Percentiles rank a stretch among this genome's conserved stretches.
Conservation (phyloP, 2,329 filamentous ascomycete species). For the Aspergillus tubingensis region DNA sequence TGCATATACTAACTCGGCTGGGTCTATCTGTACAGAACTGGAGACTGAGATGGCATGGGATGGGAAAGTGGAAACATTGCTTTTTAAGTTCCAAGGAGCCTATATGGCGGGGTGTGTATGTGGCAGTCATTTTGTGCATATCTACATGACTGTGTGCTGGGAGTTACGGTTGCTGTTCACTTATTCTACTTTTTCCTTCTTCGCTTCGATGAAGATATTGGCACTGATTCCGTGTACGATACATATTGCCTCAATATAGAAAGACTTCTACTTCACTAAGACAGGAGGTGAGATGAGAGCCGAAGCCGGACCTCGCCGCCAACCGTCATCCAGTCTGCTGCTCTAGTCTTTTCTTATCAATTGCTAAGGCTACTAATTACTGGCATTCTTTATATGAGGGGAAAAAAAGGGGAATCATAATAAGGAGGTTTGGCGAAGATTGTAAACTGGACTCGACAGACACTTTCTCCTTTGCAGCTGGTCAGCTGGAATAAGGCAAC, state of each 20-base stretch:
- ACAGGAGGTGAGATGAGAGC: no score
- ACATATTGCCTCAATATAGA: not conserved
- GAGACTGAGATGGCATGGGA: not conserved
- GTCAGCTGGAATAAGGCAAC: slow-evolving; percentile 6
- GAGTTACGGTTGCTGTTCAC: slow-evolving; percentile 1
- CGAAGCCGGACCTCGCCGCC: no score
- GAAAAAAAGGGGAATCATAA: not conserved
- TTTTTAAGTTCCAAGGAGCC: slow-evolving; percentile 12
- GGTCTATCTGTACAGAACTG: slow-evolving; percentile 17
- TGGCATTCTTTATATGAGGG: not conserved
- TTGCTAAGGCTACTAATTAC: no score
- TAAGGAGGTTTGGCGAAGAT: not conserved
- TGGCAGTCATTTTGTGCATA: slow-evolving; percentile 7
- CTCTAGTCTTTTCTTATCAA: no score
- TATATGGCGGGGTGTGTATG: slow-evolving; percentile 2
- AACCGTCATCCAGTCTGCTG: no score
- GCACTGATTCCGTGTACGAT: slow-evolving; percentile 7
- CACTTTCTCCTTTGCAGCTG: slow-evolving; percentile 7
- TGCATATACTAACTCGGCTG: slow-evolving; percentile 17
- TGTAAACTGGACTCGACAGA: slow-evolving; percentile 16
- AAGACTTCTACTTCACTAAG: no score
- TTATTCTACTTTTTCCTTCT: slow-evolving; percentile 6
- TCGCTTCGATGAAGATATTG: not conserved
- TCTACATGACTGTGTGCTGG: not conserved
- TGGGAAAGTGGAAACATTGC: slow-evolving; percentile 1